Conservation (phyloP, 106 monocot species). For the Alisma plantagoaquatica region DNA sequence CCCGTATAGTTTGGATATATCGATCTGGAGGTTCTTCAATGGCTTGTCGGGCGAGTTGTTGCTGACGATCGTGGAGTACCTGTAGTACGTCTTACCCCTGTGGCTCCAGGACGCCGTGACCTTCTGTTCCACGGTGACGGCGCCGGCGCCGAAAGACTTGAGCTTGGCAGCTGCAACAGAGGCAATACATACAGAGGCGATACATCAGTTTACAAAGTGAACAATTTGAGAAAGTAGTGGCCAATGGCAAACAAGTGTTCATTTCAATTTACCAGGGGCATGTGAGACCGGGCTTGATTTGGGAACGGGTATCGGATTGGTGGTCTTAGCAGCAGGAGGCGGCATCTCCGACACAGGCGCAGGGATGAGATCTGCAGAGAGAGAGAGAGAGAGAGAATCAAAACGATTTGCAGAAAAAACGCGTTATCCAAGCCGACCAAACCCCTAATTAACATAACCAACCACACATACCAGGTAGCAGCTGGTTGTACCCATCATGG, state of each 20-base stretch:
- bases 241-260: neutral
- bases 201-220: neutral
- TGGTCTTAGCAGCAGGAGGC: too few relatives aligned
- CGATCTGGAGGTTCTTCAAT: constrained; percentile 5
- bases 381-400: neutral
- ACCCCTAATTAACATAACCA: neutral
- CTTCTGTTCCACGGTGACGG: constrained; percentile 7
- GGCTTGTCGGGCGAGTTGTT: constrained; percentile 10
- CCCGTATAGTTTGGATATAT: constrained; percentile 9
- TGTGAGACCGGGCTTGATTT: neutral
- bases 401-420: constrained; percentile 6
- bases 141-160: neutral
- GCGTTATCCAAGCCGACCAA: neutral
- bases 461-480: constrained; percentile 24
- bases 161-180: neutral
- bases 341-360: neutral
- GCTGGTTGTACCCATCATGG: constrained; percentile 27
- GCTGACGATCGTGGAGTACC: constrained; percentile 15
- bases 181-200: neutral
- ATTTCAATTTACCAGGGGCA: constrained; percentile 1
- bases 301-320: neutral
- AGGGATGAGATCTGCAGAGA: neutral
- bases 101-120: constrained; percentile 13
- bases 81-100: constrained; percentile 16
- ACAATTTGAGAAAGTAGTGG: neutral